Evolutionary conservation across 202 grass and related monocot species (phyloP).

Genomic region (Musa balbisiana): DNA sequence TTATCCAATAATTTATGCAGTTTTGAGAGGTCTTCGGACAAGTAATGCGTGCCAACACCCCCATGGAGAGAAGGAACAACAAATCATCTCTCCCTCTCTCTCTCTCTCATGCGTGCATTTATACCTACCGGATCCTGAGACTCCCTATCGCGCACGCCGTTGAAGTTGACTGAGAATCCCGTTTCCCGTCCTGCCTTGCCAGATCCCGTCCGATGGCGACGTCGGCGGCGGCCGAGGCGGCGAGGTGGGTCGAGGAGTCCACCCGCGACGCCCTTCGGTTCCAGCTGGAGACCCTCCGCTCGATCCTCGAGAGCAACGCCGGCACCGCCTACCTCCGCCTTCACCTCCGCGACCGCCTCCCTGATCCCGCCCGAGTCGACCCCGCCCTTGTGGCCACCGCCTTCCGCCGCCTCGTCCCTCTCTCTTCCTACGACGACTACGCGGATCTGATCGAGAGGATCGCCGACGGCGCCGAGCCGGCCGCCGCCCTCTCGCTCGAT

Average conservation of each 20-base stretch:
- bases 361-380: not conserved
- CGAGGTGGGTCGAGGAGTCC: constrained; percentile 15
- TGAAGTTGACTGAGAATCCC: too few relatives aligned
- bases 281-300: constrained; percentile 21
- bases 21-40: too few relatives aligned
- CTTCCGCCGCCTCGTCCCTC: constrained; percentile 26
- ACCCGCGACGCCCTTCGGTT: constrained; percentile 22
- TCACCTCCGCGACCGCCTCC: constrained; percentile 2
- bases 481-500: constrained; percentile 20
- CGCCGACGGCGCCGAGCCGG: constrained; percentile 16
- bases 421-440: constrained; percentile 32
- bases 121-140: too few relatives aligned
- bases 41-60: too few relatives aligned
- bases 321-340: constrained; percentile 17
- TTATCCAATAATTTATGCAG: too few relatives aligned
- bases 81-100: too few relatives aligned
- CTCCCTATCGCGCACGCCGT: too few relatives aligned
- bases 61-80: too few relatives aligned
- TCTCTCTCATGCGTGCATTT: too few relatives aligned
- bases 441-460: constrained; percentile 20
- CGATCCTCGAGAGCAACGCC: constrained; percentile 27
- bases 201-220: not conserved
- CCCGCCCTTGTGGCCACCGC: not conserved
- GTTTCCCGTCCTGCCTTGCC: too few relatives aligned
- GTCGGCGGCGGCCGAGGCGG: constrained; percentile 1